These are phyloP conservation scores for Boletus sensibilis DNA, from an alignment of 768 basidiomycete genomes.

Conservation along the genomic window DNA sequence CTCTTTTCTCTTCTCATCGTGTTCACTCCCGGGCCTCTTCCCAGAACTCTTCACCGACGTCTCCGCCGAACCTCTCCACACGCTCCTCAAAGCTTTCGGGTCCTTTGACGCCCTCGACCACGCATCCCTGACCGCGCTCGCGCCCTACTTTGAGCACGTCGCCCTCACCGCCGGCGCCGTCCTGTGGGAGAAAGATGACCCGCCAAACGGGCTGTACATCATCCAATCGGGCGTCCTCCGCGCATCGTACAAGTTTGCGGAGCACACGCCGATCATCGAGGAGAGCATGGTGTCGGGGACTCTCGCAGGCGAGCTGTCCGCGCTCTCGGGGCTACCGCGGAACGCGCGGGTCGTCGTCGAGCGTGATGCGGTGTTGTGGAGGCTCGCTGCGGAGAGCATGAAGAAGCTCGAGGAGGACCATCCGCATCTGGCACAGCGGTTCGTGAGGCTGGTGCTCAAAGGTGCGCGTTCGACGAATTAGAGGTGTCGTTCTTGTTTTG, in stretches of 20 bases:
- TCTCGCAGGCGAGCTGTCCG: slow-evolving; percentile 87
- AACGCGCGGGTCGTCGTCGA: slow-evolving; percentile 89
- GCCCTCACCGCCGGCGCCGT: slow-evolving; percentile 54
- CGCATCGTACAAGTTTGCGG: slow-evolving; percentile 78
- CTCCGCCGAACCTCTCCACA: slow-evolving; percentile 63
- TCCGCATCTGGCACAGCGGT: slow-evolving; percentile 61
- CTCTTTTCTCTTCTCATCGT: background rate
- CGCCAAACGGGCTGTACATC: slow-evolving; percentile 81
- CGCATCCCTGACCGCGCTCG: slow-evolving; percentile 59
- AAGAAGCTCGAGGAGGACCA: slow-evolving; percentile 63
- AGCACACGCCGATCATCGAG: slow-evolving; percentile 63
- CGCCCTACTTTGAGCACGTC: slow-evolving; percentile 68
- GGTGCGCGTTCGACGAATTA: slow-evolving; percentile 41
- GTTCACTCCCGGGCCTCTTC: background rate
- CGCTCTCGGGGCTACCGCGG: slow-evolving; percentile 71
- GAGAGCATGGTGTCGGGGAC: slow-evolving; percentile 95
- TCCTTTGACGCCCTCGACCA: slow-evolving; percentile 61
- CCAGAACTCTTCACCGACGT: slow-evolving; percentile 34
- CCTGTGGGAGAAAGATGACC: slow-evolving; percentile 78
- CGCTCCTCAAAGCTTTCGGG: slow-evolving; percentile 77
- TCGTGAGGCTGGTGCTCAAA: slow-evolving; percentile 71
- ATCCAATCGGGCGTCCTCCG: slow-evolving; percentile 85
- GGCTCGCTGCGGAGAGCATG: slow-evolving; percentile 59
- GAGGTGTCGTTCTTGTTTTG: background rate
- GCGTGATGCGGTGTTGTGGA: slow-evolving; percentile 78